Evolutionary conservation across 257 asterid genomes (phyloP).

Genomic region (Lavandula angustifolia): DNA sequence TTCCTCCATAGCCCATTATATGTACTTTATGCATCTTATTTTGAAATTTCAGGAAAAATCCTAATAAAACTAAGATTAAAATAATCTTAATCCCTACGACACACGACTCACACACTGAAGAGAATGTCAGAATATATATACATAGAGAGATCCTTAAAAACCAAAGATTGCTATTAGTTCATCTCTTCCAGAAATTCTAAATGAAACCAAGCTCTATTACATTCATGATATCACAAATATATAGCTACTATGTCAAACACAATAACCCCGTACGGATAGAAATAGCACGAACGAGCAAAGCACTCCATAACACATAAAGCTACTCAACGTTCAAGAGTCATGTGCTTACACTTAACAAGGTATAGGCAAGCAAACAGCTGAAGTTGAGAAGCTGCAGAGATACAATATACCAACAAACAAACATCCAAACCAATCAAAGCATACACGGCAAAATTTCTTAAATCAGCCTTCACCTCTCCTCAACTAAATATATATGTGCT

Average conservation of each 20-base stretch:
- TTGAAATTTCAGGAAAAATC: no score
- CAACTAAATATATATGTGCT: not conserved
- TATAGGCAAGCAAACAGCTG: not conserved
- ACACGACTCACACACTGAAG: no score
- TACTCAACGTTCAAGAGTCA: not conserved
- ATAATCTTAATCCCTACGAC: no score
- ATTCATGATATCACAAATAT: not conserved
- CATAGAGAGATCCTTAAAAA: no score
- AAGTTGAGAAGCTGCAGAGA: constrained; percentile 4
- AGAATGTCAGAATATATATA: no score
- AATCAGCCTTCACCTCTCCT: no score
- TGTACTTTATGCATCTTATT: no score
- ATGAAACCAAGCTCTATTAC: not conserved
- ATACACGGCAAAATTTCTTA: no score
- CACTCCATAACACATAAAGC: not conserved
- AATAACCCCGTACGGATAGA: not conserved
- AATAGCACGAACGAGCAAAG: constrained; percentile 6
- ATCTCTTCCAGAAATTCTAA: not conserved
- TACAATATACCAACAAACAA: not conserved
- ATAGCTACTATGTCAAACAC: not conserved
- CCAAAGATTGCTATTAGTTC: no score
- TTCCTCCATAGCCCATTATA: no score
- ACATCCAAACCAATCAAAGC: constrained; percentile 1
- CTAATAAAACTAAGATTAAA: no score
- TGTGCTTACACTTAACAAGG: constrained; percentile 11